Conservation (phyloP, 352 stramenopile genomes). For the Pythium vanterpoolii region DNA sequence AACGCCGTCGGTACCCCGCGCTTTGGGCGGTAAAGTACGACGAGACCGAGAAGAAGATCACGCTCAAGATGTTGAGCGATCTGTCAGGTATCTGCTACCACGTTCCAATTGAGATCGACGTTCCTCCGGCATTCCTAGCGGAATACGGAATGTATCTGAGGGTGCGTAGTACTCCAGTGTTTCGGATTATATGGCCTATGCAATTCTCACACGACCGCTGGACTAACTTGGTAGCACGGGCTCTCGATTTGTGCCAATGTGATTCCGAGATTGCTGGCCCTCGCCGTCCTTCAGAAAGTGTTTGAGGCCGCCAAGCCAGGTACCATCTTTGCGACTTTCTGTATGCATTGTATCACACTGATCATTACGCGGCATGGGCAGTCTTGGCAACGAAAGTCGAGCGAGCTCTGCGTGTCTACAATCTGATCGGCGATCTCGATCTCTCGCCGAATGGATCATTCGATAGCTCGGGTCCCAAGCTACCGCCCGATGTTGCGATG, state of each 20-base stretch:
- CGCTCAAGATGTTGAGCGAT: conserved; percentile 19
- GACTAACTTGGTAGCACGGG: conserved; percentile 1
- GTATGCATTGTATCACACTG: background rate
- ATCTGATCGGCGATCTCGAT: conserved; percentile 4
- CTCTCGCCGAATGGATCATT: background rate
- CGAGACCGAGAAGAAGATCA: background rate
- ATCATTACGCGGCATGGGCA: background rate
- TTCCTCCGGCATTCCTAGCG: conserved; percentile 4
- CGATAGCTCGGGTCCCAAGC: background rate
- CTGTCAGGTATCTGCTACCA: conserved; percentile 24
- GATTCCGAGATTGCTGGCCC: background rate
- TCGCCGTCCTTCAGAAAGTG: conserved; percentile 5
- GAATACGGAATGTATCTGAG: conserved; percentile 6
- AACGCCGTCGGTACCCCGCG: conserved; percentile 8
- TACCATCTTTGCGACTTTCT: background rate
- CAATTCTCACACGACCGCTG: background rate
- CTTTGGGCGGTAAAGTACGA: conserved; percentile 14
- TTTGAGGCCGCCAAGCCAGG: background rate
- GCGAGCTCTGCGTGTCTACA: conserved; percentile 4
- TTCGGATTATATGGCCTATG: no score
- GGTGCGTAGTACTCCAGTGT: background rate
- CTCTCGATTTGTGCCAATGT: conserved; percentile 15
- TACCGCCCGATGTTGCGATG: background rate
- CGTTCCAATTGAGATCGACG: conserved; percentile 4
- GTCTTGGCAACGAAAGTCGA: conserved; percentile 1